phyloP scores from a whole-genome alignment of 2,329 filamentous ascomycete species.

The Neonectria ditissima region DNA sequence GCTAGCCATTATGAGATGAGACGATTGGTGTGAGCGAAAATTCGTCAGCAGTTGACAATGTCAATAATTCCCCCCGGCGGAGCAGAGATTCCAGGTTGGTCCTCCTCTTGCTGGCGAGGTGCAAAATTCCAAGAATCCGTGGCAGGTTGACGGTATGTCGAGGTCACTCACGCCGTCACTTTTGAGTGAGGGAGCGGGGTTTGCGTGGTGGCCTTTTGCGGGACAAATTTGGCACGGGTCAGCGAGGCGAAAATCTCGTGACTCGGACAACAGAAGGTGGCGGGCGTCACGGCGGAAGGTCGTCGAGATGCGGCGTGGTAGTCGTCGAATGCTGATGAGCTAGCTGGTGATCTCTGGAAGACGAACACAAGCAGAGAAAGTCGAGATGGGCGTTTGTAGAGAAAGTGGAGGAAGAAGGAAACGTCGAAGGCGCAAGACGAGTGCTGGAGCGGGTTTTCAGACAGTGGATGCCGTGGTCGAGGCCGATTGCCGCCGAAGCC shows the following conservation, averaged over 20 bases:
- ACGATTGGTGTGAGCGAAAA: not conserved
- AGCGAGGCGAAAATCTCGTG: slow-evolving; percentile 3
- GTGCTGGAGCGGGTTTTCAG: slow-evolving; percentile 40
- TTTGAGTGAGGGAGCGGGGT: slow-evolving; percentile 39
- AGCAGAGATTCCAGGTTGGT: slow-evolving; percentile 6
- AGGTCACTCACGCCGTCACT: slow-evolving; percentile 21
- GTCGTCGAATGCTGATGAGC: slow-evolving; percentile 19
- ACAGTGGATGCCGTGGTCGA: slow-evolving; percentile 41
- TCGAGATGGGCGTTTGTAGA: slow-evolving; percentile 31
- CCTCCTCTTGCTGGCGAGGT: slow-evolving; percentile 26
- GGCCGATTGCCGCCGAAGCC: slow-evolving; percentile 47
- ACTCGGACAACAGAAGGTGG: slow-evolving; percentile 22
- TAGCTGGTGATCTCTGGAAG: slow-evolving; percentile 26
- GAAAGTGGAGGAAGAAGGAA: slow-evolving; percentile 45
- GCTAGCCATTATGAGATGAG: slow-evolving; percentile 68
- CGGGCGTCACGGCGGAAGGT: slow-evolving; percentile 11
- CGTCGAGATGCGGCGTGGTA: slow-evolving; percentile 26
- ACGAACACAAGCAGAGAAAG: slow-evolving; percentile 20
- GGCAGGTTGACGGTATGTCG: slow-evolving; percentile 25
- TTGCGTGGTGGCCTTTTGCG: slow-evolving; percentile 37
- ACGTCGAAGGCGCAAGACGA: slow-evolving; percentile 27
- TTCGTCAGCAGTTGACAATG: slow-evolving; percentile 4
- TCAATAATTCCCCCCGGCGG: slow-evolving; percentile 6
- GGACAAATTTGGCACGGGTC: slow-evolving; percentile 37
- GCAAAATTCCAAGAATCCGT: slow-evolving; percentile 15